These are phyloP conservation scores for Penicillium thymicola DNA, from an alignment of 2,329 filamentous ascomycete genomes.

Conservation along the genomic window DNA sequence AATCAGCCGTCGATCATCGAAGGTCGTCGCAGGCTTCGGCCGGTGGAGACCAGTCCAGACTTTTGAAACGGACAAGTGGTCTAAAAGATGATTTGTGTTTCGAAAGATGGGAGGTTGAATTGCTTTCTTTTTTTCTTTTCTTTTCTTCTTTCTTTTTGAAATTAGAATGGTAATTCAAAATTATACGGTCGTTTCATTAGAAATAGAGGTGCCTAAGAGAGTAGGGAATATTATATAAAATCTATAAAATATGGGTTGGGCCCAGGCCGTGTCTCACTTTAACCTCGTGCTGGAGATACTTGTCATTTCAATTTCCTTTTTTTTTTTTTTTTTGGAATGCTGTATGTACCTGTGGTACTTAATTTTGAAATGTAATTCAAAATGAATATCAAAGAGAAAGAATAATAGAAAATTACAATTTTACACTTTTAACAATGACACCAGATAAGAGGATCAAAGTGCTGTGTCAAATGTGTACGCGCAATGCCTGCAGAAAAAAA, in stretches of 20 bases:
- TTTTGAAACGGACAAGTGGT: constrained; percentile 8
- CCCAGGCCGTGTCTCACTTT: not conserved
- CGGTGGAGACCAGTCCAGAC: not conserved
- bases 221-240: not conserved
- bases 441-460: not conserved
- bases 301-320: not conserved
- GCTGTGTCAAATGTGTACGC: not conserved
- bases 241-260: not conserved
- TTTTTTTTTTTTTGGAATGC: not conserved
- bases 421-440: too few species aligned
- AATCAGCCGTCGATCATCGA: not conserved
- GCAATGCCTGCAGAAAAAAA: constrained; percentile 1
- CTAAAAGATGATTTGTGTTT: not conserved
- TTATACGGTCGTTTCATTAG: not conserved
- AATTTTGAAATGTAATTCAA: too few species aligned
- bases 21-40: not conserved
- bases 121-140: not conserved
- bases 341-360: not conserved
- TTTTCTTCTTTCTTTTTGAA: not conserved
- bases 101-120: not conserved
- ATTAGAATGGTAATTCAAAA: not conserved
- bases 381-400: not conserved
- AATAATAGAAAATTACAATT: not conserved
- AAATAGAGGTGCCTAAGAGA: not conserved
- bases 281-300: not conserved